Conservation (phyloP, 2,329 filamentous ascomycete genomes). For the Diaporthe citrichinensis region DNA sequence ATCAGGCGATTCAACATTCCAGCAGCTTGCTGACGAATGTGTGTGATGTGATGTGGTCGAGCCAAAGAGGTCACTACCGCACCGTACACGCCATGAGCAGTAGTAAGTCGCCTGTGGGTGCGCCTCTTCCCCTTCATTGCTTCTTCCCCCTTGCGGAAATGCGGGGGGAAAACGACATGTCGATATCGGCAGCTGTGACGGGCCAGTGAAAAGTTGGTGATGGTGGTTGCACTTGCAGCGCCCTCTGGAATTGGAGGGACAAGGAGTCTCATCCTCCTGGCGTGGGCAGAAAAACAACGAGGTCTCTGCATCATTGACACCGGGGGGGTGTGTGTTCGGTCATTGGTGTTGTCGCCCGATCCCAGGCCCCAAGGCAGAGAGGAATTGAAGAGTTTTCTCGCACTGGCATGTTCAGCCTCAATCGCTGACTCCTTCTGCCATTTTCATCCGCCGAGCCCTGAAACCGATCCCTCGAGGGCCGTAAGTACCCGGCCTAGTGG, state of each 20-base stretch:
- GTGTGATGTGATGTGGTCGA: slow-evolving; percentile 17
- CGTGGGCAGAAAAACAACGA: slow-evolving; percentile 12
- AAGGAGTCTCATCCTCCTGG: slow-evolving; percentile 13
- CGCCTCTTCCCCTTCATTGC: background rate
- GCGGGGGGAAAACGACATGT: slow-evolving; percentile 26
- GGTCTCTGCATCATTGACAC: slow-evolving; percentile 14
- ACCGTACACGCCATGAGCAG: background rate
- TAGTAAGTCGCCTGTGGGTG: background rate
- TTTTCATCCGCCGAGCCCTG: slow-evolving; percentile 12
- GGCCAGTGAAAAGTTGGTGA: background rate
- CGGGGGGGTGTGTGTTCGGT: slow-evolving; percentile 4
- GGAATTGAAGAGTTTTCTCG: slow-evolving; percentile 34
- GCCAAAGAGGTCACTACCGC: background rate
- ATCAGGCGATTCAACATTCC: slow-evolving; percentile 19
- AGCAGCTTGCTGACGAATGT: slow-evolving; percentile 15
- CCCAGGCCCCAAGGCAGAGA: slow-evolving; percentile 11
- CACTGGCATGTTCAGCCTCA: slow-evolving; percentile 34
- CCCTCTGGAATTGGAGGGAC: slow-evolving; percentile 24
- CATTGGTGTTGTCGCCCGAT: background rate
- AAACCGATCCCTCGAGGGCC: slow-evolving; percentile 18
- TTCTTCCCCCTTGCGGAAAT: slow-evolving; percentile 5
- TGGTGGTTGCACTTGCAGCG: slow-evolving; percentile 21
- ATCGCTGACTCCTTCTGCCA: slow-evolving; percentile 26
- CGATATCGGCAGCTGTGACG: slow-evolving; percentile 13
- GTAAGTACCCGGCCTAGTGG: slow-evolving; percentile 1